Evolutionary conservation across 805 yeast species (phyloP).

Genomic region (Kluyveromyces nonfermentans): DNA sequence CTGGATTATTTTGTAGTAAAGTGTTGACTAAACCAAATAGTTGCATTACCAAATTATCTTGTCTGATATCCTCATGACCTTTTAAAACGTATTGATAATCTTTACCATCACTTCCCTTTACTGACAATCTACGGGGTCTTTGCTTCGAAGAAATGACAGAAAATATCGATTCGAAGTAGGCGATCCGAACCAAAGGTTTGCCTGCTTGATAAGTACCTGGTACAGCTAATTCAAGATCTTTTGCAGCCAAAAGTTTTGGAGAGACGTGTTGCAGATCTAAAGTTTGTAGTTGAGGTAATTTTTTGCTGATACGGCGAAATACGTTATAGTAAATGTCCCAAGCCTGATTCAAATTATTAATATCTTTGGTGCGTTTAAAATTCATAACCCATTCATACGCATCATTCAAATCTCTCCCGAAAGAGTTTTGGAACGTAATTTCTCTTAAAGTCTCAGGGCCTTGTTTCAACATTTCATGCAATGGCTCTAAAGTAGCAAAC

Average conservation of each 20-base stretch:
- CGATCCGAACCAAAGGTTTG: conserved; percentile 63
- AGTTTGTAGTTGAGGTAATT: conserved; percentile 76
- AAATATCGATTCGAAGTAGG: conserved; percentile 70
- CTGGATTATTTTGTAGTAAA: conserved; percentile 78
- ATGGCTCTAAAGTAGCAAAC: conserved; percentile 83
- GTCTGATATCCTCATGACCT: conserved; percentile 97
- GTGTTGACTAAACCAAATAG: conserved; percentile 92
- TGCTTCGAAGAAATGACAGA: conserved; percentile 91
- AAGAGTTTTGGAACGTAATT: conserved; percentile 83
- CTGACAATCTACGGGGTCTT: conserved; percentile 77
- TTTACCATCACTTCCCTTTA: conserved; percentile 86
- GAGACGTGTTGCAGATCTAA: conserved; percentile 90
- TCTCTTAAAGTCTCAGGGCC: conserved; percentile 93
- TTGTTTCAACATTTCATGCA: conserved; percentile 72
- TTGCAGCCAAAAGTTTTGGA: conserved; percentile 73
- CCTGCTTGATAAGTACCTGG: conserved; percentile 92
- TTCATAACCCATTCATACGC: conserved; percentile 91
- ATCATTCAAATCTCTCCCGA: conserved; percentile 85
- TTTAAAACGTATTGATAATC: conserved; percentile 74
- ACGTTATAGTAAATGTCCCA: conserved; percentile 96
- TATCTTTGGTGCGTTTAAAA: conserved; percentile 76
- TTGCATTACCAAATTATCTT: conserved; percentile 96
- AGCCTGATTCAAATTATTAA: conserved; percentile 85
- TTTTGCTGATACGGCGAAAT: conserved; percentile 82
- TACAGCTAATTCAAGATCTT: conserved; percentile 74